Conservation (phyloP, 352 stramenopile species). For the Globisporangium okanoganense region DNA sequence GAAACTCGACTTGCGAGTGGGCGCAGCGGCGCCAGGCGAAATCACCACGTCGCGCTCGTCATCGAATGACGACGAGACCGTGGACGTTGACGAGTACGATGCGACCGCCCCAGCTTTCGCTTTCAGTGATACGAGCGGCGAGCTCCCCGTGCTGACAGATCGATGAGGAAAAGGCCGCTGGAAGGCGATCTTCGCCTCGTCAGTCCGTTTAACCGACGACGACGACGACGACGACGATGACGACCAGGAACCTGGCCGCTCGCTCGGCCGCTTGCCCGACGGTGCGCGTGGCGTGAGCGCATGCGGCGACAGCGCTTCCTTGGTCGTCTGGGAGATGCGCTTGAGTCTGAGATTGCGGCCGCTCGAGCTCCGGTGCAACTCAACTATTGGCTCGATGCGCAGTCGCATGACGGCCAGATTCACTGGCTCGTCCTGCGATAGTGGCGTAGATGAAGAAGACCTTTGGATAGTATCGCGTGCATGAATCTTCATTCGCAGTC, state of each 20-base stretch:
- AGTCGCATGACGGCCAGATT: neutral
- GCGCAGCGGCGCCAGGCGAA: neutral
- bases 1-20: neutral
- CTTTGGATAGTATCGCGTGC: too few relatives aligned
- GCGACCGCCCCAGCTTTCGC: neutral
- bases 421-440: neutral
- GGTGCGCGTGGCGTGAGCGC: slow-evolving; percentile 41
- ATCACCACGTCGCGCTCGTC: neutral
- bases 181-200: neutral
- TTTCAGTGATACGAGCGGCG: neutral
- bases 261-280: slow-evolving; percentile 25
- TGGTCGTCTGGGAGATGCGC: slow-evolving; percentile 27
- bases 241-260: slow-evolving; percentile 22
- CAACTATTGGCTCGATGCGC: slow-evolving; percentile 20
- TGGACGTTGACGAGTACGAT: slow-evolving; percentile 1
- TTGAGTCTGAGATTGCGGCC: slow-evolving; percentile 48
- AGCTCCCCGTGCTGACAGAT: slow-evolving; percentile 7
- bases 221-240: slow-evolving; percentile 6
- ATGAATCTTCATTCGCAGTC: neutral
- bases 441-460: too few relatives aligned
- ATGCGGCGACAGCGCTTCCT: slow-evolving; percentile 32
- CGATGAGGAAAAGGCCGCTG: neutral
- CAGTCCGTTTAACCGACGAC: neutral
- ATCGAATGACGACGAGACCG: slow-evolving; percentile 2
- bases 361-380: slow-evolving; percentile 49